Evolutionary conservation across 2,329 filamentous ascomycete species (phyloP).

Genomic region (Trichoderma arundinaceum): DNA sequence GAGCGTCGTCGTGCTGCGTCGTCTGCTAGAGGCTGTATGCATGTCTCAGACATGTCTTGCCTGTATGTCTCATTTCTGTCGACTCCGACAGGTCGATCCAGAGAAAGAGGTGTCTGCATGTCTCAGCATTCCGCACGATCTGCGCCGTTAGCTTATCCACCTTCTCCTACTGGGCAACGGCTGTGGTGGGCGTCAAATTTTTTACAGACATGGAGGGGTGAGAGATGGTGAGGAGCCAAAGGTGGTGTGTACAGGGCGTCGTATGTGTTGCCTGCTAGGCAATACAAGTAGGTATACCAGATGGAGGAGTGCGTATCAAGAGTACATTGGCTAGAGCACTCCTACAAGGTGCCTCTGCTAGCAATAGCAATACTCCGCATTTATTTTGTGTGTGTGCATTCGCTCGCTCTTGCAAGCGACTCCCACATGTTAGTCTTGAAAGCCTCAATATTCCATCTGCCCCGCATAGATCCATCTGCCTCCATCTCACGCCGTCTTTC

Average conservation of each 20-base stretch:
- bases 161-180: slow-evolving; percentile 16
- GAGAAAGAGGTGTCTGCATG: slow-evolving; percentile 38
- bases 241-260: slow-evolving; percentile 3
- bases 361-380: slow-evolving; percentile 9
- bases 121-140: slow-evolving; percentile 35
- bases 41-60: slow-evolving; percentile 45
- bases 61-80: slow-evolving; percentile 46
- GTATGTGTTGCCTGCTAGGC: slow-evolving; percentile 9
- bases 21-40: slow-evolving; percentile 34
- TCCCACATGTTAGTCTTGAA: slow-evolving; percentile 17
- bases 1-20: slow-evolving; percentile 30
- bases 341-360: too few species aligned
- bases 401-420: not conserved
- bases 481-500: slow-evolving; percentile 18
- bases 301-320: too few species aligned
- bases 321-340: not conserved
- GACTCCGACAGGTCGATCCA: slow-evolving; percentile 47
- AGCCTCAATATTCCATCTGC: slow-evolving; percentile 11
- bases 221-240: not conserved
- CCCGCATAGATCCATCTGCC: slow-evolving; percentile 25
- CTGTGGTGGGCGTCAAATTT: slow-evolving; percentile 24
- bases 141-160: slow-evolving; percentile 27
- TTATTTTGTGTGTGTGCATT: not conserved
- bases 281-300: too few species aligned
- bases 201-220: slow-evolving; percentile 20